Evolutionary conservation across 2,329 filamentous ascomycete species (phyloP).

Genomic region (Ophiostoma ips): DNA sequence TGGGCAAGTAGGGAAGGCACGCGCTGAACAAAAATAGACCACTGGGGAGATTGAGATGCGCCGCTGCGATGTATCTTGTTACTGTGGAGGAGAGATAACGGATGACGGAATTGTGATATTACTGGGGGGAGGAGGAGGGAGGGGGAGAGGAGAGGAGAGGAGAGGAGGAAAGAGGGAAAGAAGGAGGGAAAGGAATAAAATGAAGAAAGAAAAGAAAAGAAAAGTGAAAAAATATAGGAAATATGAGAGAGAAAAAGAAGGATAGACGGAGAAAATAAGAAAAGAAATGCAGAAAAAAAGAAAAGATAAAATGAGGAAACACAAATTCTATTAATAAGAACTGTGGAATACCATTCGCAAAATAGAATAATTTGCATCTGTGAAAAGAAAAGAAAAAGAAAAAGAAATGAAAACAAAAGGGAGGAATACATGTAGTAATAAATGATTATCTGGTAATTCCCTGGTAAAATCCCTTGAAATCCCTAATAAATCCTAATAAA

Average conservation of each 20-base stretch:
- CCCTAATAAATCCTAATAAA: not conserved
- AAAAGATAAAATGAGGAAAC: not conserved
- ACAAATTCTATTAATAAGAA: too few relatives aligned
- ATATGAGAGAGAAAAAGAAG: not conserved
- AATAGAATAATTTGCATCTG: too few relatives aligned
- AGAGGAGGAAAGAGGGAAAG: not conserved
- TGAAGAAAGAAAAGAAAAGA: not conserved
- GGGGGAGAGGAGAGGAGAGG: not conserved
- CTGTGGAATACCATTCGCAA: too few relatives aligned
- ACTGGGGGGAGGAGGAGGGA: not conserved
- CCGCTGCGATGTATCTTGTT: too few relatives aligned
- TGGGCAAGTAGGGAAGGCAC: not conserved
- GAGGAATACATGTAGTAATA: not conserved
- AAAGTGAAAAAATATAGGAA: not conserved
- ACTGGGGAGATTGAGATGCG: too few relatives aligned
- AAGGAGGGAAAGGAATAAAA: not conserved
- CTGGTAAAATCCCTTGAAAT: too few relatives aligned
- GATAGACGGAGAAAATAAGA: not conserved
- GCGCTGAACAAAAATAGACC: not conserved
- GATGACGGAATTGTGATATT: not conserved
- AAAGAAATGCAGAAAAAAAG: not conserved
- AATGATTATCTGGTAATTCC: too few relatives aligned
- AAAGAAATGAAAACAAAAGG: not conserved
- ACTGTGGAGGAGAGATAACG: not conserved
- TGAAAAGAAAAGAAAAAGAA: not conserved